Percentiles rank a stretch among this genome's conserved stretches.
These are phyloP conservation scores for Trichoderma breve DNA, from an alignment of 2,329 filamentous ascomycete species.

Conservation along the genomic window DNA sequence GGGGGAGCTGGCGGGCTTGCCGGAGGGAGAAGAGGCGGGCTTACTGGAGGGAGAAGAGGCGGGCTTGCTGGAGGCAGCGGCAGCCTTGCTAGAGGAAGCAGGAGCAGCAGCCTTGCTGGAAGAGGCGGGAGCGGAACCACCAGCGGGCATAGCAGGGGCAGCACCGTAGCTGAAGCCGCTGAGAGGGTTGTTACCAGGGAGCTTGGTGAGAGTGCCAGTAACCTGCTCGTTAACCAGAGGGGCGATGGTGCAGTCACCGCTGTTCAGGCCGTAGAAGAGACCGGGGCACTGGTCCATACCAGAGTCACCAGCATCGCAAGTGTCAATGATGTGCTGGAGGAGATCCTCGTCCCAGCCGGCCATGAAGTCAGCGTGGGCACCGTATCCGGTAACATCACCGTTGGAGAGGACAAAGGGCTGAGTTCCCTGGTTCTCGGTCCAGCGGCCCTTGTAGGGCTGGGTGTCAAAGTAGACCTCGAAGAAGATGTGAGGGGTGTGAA, in stretches of 20 bases:
- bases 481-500: constrained; percentile 58
- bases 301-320: constrained; percentile 57
- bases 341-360: constrained; percentile 67
- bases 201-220: constrained; percentile 42
- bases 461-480: constrained; percentile 62
- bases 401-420: constrained; percentile 68
- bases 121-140: neutral
- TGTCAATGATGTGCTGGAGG: constrained; percentile 66
- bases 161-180: constrained; percentile 49
- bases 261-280: constrained; percentile 53
- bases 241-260: constrained; percentile 50
- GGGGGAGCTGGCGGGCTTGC: neutral
- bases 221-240: constrained; percentile 48
- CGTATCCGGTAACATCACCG: constrained; percentile 69
- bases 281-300: constrained; percentile 64
- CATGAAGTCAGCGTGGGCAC: constrained; percentile 69
- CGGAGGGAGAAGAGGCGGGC: neutral
- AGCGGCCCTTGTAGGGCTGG: constrained; percentile 49
- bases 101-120: neutral
- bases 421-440: constrained; percentile 51
- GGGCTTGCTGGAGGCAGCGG: neutral
- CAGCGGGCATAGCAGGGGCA: neutral
- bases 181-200: constrained; percentile 58
- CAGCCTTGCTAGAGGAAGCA: neutral
- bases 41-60: neutral